Base-by-base conservation (phyloP, 2,329 filamentous ascomycete genomes). In the Tolypocladium ovalisporum region DNA sequence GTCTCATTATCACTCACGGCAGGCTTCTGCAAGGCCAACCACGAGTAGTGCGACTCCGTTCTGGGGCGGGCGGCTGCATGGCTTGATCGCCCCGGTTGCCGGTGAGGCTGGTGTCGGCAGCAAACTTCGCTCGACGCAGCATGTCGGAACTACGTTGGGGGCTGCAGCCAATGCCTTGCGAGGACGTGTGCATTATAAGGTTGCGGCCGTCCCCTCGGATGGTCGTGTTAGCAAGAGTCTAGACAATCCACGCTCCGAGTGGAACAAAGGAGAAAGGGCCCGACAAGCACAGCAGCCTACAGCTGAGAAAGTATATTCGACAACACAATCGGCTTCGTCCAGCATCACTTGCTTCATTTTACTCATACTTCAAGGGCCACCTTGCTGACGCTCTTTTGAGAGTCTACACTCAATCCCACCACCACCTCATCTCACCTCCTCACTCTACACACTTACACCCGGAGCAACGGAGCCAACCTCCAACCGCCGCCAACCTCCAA, bases 401-500 rank as follows among this genome's bases (percentile, higher is more conserved):
- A 13, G 39, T 24, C 39, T 1, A 24, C n/a, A 4, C 22, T 13
- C 12, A n/a, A 24, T 2, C 40, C 12, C 13, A 44, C 22, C 22
- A 15, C 13, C 42, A 9, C 24, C 42, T 29, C 13, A 6, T 4
- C 5, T 29, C 42, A 17, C 24, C 24, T 29, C 24, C 17, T 7
- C 42, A 27, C 40, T 15, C 51, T 10, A 24, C 19, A 36, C 32
- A 42, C 17, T 19, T 39, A 39, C 37, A 40, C 37, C 6, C 17
- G 5, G 19, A n/a, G 37, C 19, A 40, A 40, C 19, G n/a, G 22
- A 3, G 12, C 13, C 35, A n/a, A 8, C 17, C 10, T 24, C 52
- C n/a, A 10, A 12, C 53, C 53, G 53, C 53, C 36, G 75, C 60
- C 44, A n/a, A 8, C 17, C 10, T 24, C 52, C n/a, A 10, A 12